These are phyloP conservation scores for Cystobasidium slooffiae DNA, from an alignment of 1,284 basidiomycete species.

Conservation along the genomic window DNA sequence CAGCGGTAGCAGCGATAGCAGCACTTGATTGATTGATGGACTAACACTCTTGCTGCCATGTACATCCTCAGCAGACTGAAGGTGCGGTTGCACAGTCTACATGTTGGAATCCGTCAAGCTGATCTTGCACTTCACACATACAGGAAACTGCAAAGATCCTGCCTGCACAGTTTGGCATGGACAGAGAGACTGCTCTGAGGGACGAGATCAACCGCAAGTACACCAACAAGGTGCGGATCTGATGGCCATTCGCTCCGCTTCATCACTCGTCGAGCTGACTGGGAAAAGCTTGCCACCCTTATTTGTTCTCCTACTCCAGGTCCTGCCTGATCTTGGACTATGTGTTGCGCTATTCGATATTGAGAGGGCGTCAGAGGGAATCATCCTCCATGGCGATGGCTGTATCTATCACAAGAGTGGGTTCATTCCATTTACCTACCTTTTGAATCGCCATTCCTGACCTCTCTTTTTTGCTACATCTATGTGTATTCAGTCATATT, in stretches of 20 bases:
- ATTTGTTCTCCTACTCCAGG: slow-evolving; percentile 56
- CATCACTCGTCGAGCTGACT: background rate
- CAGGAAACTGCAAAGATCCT: slow-evolving; percentile 79
- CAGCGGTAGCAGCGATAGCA: slow-evolving; percentile 12
- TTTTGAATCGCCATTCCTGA: background rate
- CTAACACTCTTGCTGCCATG: background rate
- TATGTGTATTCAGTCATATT: slow-evolving; percentile 70
- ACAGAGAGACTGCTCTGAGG: slow-evolving; percentile 72
- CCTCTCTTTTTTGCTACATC: too few species aligned
- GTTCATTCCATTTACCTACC: slow-evolving; percentile 48
- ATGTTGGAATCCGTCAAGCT: background rate
- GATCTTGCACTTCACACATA: too few species aligned
- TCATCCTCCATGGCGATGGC: slow-evolving; percentile 91
- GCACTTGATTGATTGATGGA: background rate
- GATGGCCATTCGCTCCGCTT: too few species aligned
- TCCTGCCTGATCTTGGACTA: slow-evolving; percentile 88
- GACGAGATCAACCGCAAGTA: slow-evolving; percentile 90
- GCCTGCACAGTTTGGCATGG: slow-evolving; percentile 72
- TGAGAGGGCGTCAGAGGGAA: slow-evolving; percentile 82
- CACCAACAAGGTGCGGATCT: slow-evolving; percentile 66
- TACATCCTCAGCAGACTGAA: slow-evolving; percentile 25
- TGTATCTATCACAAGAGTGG: slow-evolving; percentile 90
- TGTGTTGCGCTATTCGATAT: slow-evolving; percentile 89
- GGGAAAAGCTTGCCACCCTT: background rate
- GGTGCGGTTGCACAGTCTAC: background rate